A percentile compares a stretch with the other conserved stretches of the same genome.
Evolutionary conservation across 2,329 filamentous ascomycete genomes (phyloP).

Genomic region (Seiridium unicorne): DNA sequence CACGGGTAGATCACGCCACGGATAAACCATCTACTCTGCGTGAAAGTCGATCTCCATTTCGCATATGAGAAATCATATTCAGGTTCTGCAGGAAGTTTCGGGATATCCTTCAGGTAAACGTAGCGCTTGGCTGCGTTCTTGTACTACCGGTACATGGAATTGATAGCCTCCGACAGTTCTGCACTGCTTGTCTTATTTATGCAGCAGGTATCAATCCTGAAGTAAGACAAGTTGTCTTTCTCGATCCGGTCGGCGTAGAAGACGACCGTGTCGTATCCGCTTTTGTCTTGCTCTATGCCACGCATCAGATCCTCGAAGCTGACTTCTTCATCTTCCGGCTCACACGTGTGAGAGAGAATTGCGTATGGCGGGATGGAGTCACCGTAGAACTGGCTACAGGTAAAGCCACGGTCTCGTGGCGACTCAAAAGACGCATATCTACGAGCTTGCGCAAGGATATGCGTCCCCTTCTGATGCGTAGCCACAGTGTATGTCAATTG

Average conservation of each 20-base stretch:
- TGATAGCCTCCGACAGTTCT: constrained; percentile 4
- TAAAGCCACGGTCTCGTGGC: too few species aligned
- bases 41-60: too few species aligned
- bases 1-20: too few species aligned
- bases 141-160: constrained; percentile 4
- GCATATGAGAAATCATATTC: too few species aligned
- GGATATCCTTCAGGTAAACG: constrained; percentile 3
- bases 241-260: background rate
- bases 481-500: too few species aligned
- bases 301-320: background rate
- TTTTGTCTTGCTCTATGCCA: background rate
- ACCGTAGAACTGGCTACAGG: too few species aligned
- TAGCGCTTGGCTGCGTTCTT: background rate
- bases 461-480: too few species aligned
- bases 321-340: background rate
- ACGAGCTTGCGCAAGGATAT: too few species aligned
- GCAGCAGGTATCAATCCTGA: constrained; percentile 8
- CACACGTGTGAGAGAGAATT: background rate
- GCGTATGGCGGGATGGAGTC: background rate
- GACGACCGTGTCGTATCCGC: background rate
- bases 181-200: constrained; percentile 3
- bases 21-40: too few species aligned
- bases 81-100: too few species aligned
- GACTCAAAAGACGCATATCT: too few species aligned
- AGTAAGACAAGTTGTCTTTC: background rate